phyloP scores from a whole-genome alignment of 2,329 filamentous ascomycete genomes.

The Biscogniauxia marginata region DNA sequence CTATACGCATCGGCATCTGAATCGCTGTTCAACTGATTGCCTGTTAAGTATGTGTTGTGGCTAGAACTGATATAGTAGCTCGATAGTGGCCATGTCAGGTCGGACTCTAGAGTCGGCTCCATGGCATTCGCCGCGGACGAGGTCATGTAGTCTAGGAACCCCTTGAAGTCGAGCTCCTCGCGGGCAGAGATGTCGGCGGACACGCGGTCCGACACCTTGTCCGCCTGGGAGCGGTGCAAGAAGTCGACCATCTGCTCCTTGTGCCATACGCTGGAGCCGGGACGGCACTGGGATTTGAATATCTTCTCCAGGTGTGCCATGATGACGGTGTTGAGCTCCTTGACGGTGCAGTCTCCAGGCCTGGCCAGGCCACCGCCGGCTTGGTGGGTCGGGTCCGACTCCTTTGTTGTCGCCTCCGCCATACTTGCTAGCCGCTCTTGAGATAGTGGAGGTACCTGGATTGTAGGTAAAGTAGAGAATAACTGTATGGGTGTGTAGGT shows the following conservation, averaged over 20 bases:
- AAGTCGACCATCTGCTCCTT: slow-evolving; percentile 46
- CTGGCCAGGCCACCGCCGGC: slow-evolving; percentile 45
- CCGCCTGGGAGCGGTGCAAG: slow-evolving; percentile 45
- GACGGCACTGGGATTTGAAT: slow-evolving; percentile 44
- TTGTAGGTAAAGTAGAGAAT: no score
- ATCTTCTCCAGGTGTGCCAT: slow-evolving; percentile 45
- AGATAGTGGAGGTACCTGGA: no score
- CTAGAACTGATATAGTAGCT: slow-evolving; percentile 94
- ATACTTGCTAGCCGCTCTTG: slow-evolving; percentile 13
- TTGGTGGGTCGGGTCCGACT: no score
- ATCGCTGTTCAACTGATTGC: slow-evolving; percentile 81
- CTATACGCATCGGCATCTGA: slow-evolving; percentile 89
- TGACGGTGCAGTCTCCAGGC: slow-evolving; percentile 40
- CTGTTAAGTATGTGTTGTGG: slow-evolving; percentile 91
- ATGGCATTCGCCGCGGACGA: slow-evolving; percentile 46
- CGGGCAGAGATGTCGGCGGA: slow-evolving; percentile 31
- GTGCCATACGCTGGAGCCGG: slow-evolving; percentile 42
- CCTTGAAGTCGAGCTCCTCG: slow-evolving; percentile 44
- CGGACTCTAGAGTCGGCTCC: slow-evolving; percentile 40
- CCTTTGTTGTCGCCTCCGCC: slow-evolving; percentile 32
- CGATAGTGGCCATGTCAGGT: slow-evolving; percentile 74
- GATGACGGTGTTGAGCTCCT: slow-evolving; percentile 40
- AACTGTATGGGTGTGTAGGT: no score
- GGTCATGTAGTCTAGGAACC: slow-evolving; percentile 57
- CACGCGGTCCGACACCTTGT: slow-evolving; percentile 29